These are phyloP conservation scores for Kandelia obovata DNA, from an alignment of 345 rosid genomes.

Conservation along the genomic window DNA sequence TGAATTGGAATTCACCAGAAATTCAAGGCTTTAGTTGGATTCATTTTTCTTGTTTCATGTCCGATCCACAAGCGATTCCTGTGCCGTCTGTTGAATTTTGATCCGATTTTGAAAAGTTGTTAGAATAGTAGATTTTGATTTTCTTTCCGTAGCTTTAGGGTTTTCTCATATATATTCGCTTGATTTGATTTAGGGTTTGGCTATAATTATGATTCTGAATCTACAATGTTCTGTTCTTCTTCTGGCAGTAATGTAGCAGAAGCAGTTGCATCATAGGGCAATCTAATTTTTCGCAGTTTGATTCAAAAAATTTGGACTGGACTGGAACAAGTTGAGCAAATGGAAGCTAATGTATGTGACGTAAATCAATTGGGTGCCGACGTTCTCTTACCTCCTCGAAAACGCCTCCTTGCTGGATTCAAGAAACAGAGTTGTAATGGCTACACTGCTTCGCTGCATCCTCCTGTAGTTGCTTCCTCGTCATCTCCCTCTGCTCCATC, in stretches of 20 bases:
- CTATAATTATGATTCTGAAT: conserved; percentile 13
- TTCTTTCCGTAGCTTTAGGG: background rate
- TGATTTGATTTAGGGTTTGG: conserved; percentile 20
- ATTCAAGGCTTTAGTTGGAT: conserved; percentile 22
- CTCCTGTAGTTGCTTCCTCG: conserved; percentile 25
- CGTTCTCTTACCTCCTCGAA: conserved; percentile 88
- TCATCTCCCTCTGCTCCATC: conserved; percentile 34
- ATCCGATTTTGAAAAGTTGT: conserved; percentile 6
- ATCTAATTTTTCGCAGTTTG: conserved; percentile 2
- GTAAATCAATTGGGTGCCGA: conserved; percentile 69
- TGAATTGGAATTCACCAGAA: background rate
- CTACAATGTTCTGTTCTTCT: conserved; percentile 9
- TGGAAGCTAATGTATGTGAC: conserved; percentile 70
- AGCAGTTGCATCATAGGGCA: conserved; percentile 7
- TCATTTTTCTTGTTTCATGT: background rate
- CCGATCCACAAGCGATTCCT: background rate
- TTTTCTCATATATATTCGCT: background rate
- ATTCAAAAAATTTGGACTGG: conserved; percentile 7
- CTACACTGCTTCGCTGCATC: conserved; percentile 39
- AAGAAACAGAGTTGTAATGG: conserved; percentile 64
- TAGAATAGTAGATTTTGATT: background rate
- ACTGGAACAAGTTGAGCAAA: conserved; percentile 21
- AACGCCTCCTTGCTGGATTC: conserved; percentile 87
- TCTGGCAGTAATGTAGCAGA: conserved; percentile 25
- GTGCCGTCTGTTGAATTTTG: conserved; percentile 18